Conservation (phyloP, 257 asterid species). For the Ocimum tenuiflorum region DNA sequence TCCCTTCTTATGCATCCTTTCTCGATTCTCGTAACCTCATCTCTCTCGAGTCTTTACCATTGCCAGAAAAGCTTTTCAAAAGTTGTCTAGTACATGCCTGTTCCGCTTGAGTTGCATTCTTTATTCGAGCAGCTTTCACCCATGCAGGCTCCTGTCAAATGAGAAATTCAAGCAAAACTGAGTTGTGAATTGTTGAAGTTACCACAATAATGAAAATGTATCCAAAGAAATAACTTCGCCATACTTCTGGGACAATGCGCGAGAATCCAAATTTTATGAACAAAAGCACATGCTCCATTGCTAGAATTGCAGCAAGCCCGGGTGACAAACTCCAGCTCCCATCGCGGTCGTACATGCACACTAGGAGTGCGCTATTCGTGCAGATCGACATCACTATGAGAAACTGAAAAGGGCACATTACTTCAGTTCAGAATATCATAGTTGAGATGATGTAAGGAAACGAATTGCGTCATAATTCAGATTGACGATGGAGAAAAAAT, state of each 20-base stretch:
- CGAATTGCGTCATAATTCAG: not conserved
- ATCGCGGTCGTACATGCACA: slow-evolving; percentile 71
- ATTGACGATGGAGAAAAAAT: not conserved
- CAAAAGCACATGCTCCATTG: slow-evolving; percentile 81
- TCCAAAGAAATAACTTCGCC: not conserved
- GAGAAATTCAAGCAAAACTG: not conserved
- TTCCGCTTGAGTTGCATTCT: slow-evolving; percentile 71
- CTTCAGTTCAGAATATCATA: not conserved
- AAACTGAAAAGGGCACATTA: slow-evolving; percentile 47
- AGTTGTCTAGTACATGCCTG: slow-evolving; percentile 68
- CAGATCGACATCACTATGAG: slow-evolving; percentile 82
- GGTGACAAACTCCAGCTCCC: slow-evolving; percentile 84
- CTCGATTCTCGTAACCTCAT: not conserved
- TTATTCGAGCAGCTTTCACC: slow-evolving; percentile 74
- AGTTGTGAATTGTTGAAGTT: not conserved
- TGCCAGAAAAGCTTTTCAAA: slow-evolving; percentile 61
- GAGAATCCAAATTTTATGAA: slow-evolving; percentile 80
- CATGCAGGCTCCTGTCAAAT: slow-evolving; percentile 73
- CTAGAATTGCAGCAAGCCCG: slow-evolving; percentile 82
- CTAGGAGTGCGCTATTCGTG: slow-evolving; percentile 74
- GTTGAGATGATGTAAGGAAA: not conserved
- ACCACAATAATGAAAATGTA: too few relatives aligned
- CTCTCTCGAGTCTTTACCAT: slow-evolving; percentile 34
- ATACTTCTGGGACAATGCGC: slow-evolving; percentile 82
- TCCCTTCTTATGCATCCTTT: slow-evolving; percentile 31